Evolutionary conservation across 148 eudicot species (phyloP).

Genomic region (Linanthus parryae): DNA sequence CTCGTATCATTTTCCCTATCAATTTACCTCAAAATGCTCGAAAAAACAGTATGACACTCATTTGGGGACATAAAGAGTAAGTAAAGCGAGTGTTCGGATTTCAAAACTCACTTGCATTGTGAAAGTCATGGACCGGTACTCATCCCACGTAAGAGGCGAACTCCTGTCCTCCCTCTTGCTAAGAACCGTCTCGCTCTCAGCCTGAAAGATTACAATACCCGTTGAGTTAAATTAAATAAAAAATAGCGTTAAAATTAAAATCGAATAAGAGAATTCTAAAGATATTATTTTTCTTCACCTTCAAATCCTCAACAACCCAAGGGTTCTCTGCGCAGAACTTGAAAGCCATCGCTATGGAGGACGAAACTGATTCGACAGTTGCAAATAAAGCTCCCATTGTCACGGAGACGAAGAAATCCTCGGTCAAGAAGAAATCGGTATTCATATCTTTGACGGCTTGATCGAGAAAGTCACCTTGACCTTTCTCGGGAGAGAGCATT

Average conservation of each 20-base stretch:
- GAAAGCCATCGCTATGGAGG: constrained; percentile 3
- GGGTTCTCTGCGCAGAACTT: constrained; percentile 4
- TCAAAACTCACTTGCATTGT: constrained; percentile 4
- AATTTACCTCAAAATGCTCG: background rate
- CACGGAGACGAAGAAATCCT: constrained; percentile 1
- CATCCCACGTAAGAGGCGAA: constrained; percentile 8
- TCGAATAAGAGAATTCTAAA: background rate
- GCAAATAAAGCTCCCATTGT: constrained; percentile 10
- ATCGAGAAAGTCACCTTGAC: constrained; percentile 9
- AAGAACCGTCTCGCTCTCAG: constrained; percentile 6
- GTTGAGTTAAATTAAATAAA: background rate
- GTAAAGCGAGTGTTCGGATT: no score
- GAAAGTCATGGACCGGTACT: constrained; percentile 10
- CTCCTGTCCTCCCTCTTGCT: background rate
- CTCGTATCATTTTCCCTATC: background rate
- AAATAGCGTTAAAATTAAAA: background rate
- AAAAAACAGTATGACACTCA: background rate
- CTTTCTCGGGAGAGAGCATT: background rate
- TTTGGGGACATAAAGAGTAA: background rate
- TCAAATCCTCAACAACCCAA: constrained; percentile 4
- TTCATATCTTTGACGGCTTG: constrained; percentile 12
- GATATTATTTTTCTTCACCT: constrained; percentile 5
- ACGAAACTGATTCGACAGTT: constrained; percentile 4
- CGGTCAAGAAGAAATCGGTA: constrained; percentile 4
- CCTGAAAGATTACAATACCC: background rate